Base-by-base conservation (phyloP, 306 rosid species). In the Prunus mira region DNA sequence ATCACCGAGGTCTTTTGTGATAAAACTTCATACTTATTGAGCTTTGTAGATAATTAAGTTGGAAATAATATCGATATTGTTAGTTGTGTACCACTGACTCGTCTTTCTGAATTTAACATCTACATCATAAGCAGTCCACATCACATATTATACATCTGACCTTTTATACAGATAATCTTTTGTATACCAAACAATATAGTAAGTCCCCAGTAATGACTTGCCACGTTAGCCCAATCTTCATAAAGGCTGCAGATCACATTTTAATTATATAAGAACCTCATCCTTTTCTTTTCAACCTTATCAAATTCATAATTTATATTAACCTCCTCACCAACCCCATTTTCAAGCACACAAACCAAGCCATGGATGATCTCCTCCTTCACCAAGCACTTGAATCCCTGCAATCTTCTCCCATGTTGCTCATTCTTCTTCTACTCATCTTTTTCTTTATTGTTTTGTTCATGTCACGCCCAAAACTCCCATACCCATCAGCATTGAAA, bases 401-500 rank as follows among this genome's bases (percentile, higher is more conserved):
- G 28, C 67, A 47, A 74, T 46, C 75, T 76, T 76, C 82, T 28
- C 50, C 73, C 61, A 46, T 65, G 20, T 5, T 76, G 30, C 57
- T 71, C 22, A 5, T 54, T 46, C 27, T 69, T 46, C 56, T 83
- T 22, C 12, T 83, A 19, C 15, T 82, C n/a, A 0, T 41, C 24
- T 2, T n/a, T 73, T 77, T 27, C 27, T 30, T 79, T 19, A 9
- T 76, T 27, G 1, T 72, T 18, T 25, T 74, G 28, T 76, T 79
- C 9, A 45, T 2, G 2, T n/a, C 65, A 4, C 52, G 47, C 0
- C 52, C 57, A 32, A 83, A 77, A 62, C 86, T 52, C 43, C 80
- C 88, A 10, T 88, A 81, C 49, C 92, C 92, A 20, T 88, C 89
- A 0, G 89, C 8, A 5, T 34, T 34, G 41, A 34, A 34, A 34